Evolutionary conservation across 2,329 filamentous ascomycete species (phyloP), one percentile per base, ranked within the genome.

Genomic region (Ascochyta rabiei): DNA sequence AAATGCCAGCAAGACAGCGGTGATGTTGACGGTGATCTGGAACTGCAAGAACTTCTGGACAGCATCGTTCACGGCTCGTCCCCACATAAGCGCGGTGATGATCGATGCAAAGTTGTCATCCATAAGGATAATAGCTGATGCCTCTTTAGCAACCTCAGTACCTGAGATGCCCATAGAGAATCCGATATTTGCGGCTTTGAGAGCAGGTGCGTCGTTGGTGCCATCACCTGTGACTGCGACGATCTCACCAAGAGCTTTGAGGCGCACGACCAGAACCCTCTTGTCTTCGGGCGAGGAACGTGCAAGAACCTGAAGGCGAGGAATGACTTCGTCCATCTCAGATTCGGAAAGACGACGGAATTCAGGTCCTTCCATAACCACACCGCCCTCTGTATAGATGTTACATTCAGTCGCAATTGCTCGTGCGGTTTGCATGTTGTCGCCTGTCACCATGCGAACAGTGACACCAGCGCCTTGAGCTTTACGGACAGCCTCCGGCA

Each of bases 91-190:
- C 34, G 95, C 93, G 44, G 90, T 83, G 74, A 96, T 90, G 67
- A 99, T 98, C 1, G 93, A 97, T 59, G 93, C 91, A 76, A 99
- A 98, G 81, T 98, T 98, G 78, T 97, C 91, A 78, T 98, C 93
- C 35, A 92, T 90, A 46, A 98, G 88, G 47, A 98, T 93, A 91
- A 98, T 98, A 73, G 97, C 93, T 49, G 93, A 91, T 16, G 95
- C 95, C 62, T 97, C 81, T 80, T 96, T 96, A 44, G 95, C 90
- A 26, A 98, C 93, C 74, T 98, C 93, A 19, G 95, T 98, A 70
- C 93, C 93, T 51, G 90, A 93, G 9, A 66, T 66, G 47, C 93
- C 93, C 93, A 98, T 98, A 46, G 93, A 93, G 60, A 99, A 92
- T 76, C 93, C 95, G 77, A 98, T 97, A 73, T 98, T 93, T 28